Percentiles rank a stretch among this genome's conserved stretches.
phyloP scores from a whole-genome alignment of 371 early-diverging fungal genomes.

The Mortierella polycephala region DNA sequence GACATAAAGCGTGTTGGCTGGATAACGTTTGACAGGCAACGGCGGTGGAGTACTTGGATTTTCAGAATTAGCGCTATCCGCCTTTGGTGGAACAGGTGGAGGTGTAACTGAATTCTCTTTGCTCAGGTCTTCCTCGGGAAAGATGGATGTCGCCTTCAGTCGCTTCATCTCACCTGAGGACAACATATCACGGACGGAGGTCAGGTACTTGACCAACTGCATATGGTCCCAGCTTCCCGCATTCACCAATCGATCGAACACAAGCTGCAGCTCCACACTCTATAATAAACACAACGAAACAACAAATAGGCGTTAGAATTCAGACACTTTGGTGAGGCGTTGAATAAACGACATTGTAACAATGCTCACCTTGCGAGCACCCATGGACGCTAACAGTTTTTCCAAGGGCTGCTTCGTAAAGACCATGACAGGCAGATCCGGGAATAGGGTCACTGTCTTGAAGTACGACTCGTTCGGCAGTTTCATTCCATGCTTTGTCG shows the following conservation, averaged over 20 bases:
- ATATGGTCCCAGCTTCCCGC: constrained; percentile 90
- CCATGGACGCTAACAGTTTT: constrained; percentile 71
- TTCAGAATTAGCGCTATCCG: constrained; percentile 19
- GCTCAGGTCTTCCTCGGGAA: constrained; percentile 64
- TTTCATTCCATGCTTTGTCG: constrained; percentile 78
- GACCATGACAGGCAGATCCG: constrained; percentile 78
- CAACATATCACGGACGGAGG: constrained; percentile 73
- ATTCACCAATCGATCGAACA: constrained; percentile 84
- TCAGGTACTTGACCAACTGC: constrained; percentile 85
- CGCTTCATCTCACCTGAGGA: constrained; percentile 69
- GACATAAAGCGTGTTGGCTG: constrained; percentile 78
- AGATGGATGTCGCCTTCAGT: constrained; percentile 75
- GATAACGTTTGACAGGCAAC: constrained; percentile 60
- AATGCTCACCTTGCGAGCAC: constrained; percentile 77
- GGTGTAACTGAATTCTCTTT: constrained; percentile 14
- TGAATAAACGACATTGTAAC: too few species aligned
- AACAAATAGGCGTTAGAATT: background rate
- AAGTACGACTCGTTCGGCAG: constrained; percentile 83
- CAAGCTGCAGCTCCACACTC: constrained; percentile 87
- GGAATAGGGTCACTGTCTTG: constrained; percentile 82
- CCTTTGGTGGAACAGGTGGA: constrained; percentile 37
- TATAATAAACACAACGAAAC: constrained; percentile 34
- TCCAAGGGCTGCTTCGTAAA: constrained; percentile 70
- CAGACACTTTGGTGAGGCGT: background rate
- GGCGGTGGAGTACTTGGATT: constrained; percentile 22